phyloP scores from a whole-genome alignment of 345 rosid genomes.

The Citrus medica region DNA sequence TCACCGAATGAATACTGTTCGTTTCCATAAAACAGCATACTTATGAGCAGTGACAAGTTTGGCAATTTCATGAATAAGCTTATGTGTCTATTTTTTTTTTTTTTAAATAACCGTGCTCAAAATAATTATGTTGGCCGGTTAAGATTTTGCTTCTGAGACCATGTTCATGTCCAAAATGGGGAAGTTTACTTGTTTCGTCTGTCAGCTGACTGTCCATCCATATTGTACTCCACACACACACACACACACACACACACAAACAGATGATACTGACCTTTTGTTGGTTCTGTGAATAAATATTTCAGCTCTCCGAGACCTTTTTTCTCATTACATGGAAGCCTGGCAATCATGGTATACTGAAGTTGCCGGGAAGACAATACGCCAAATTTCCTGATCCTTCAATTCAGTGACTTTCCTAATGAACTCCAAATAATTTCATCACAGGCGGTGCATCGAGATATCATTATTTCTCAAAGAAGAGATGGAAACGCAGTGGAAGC shows the following conservation, averaged over 20 bases:
- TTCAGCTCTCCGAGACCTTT: slow-evolving; percentile 79
- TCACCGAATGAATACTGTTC: background rate
- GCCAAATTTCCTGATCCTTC: slow-evolving; percentile 30
- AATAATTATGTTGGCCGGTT: background rate
- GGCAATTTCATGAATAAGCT: background rate
- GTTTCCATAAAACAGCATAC: background rate
- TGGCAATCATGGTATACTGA: slow-evolving; percentile 87
- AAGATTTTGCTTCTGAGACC: background rate
- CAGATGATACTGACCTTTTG: background rate
- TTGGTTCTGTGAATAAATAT: slow-evolving; percentile 14
- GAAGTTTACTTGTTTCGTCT: background rate
- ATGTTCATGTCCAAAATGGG: background rate
- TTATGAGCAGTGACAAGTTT: background rate
- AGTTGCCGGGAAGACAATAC: slow-evolving; percentile 50
- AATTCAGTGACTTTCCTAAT: background rate
- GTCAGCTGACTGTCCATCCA: background rate
- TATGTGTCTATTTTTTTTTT: background rate
- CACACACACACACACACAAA: no score
- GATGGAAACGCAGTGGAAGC: slow-evolving; percentile 23
- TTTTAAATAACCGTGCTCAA: background rate
- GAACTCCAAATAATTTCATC: background rate
- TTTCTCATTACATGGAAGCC: slow-evolving; percentile 85
- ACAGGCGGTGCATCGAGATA: slow-evolving; percentile 1
- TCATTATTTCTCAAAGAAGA: slow-evolving; percentile 15
- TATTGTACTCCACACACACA: no score